These are phyloP conservation scores for Neonectria punicea DNA, from an alignment of 2,329 filamentous ascomycete species.

Conservation along the genomic window DNA sequence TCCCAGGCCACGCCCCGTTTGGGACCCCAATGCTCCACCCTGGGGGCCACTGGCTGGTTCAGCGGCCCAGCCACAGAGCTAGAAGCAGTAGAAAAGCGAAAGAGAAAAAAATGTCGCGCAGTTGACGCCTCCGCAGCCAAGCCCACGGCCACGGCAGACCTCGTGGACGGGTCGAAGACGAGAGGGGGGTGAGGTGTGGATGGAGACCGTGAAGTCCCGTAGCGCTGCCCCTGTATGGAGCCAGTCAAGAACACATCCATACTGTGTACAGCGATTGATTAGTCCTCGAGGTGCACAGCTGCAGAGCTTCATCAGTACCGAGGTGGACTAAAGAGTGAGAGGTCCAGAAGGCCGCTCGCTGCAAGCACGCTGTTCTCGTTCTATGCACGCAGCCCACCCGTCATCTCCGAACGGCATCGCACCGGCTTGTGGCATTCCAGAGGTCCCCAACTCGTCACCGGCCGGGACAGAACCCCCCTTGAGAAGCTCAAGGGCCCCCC, in stretches of 20 bases:
- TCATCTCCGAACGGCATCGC: conserved; percentile 40
- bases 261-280: conserved; percentile 14
- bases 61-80: conserved; percentile 12
- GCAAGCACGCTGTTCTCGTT: background rate
- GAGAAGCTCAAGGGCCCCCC: conserved; percentile 25
- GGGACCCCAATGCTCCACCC: background rate
- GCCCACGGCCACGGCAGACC: conserved; percentile 25
- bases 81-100: conserved; percentile 1
- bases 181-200: background rate
- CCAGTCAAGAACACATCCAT: background rate
- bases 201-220: conserved; percentile 34
- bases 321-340: background rate
- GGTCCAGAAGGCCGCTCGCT: background rate
- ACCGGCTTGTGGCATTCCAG: conserved; percentile 28
- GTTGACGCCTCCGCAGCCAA: conserved; percentile 25
- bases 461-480: conserved; percentile 11
- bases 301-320: background rate
- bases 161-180: conserved; percentile 23
- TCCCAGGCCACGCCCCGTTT: background rate
- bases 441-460: conserved; percentile 25
- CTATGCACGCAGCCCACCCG: conserved; percentile 22
- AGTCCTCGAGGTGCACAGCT: background rate
- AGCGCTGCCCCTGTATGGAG: conserved; percentile 29
- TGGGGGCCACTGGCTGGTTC: conserved; percentile 18
- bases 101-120: conserved; percentile 34